Evolutionary conservation across 257 asterid genomes (phyloP), one percentile per base, ranked within the genome.

Genomic region (Solanum virginianum): DNA sequence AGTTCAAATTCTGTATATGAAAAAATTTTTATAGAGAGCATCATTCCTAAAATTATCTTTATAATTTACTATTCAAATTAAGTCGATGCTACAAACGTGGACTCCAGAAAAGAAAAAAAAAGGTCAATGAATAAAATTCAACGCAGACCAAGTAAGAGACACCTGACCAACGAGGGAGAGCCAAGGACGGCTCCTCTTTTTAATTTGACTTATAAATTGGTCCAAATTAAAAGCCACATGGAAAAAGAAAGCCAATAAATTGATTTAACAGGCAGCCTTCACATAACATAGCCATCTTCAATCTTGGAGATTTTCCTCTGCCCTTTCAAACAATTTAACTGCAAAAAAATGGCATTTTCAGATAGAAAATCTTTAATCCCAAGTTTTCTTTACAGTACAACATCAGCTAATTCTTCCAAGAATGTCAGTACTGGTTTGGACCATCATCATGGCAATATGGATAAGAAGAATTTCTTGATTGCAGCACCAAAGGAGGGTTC

Each of bases 401-500:
- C 43, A 65, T 65, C 71, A 65, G 71, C 17, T 24, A 65, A 26
- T 45, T 81, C 43, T 39, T 45, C 84, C 8, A n/a, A 49, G 71
- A 65, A 65, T 59, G 43, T 81, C 59, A 36, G 2, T 26, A 32
- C 26, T 57, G 6, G 12, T 7, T n/a, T 82, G 60, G 77, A 82
- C 13, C 13, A 56, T 72, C 15, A 68, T 68, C 36, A 20, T 72
- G 80, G 6, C 4, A 43, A 72, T 43, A 72, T 72, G 39, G 57
- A 72, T 45, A 12, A 57, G 26, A 57, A 57, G 5, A 57, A 57
- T 62, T 81, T 90, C 70, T 54, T 91, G 90, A 88, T 93, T 69
- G 92, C 89, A 70, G 87, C 97, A 69, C 95, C 97, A 5, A 87
- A 85, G 56, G 97, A 93, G 85, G 59, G 80, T 11, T 65, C 80